A percentile compares a stretch with the other conserved stretches of the same genome.
Conservation (phyloP, 495 filamentous ascomycete species). For the Hyaloscypha hepaticicola region DNA sequence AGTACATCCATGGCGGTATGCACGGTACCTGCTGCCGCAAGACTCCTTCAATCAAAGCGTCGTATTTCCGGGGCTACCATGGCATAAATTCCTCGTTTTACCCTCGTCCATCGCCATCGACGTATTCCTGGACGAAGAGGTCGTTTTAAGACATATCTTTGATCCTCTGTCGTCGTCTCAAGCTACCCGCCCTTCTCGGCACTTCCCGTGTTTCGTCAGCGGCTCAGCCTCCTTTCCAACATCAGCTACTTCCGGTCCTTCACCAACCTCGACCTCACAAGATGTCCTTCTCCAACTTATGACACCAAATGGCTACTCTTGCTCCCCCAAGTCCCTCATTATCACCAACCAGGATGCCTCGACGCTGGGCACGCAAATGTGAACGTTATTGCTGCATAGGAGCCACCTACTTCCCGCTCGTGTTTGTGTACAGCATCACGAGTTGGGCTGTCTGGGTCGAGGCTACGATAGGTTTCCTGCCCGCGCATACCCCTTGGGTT, state of each 20-base stretch:
- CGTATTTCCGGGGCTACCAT: no score
- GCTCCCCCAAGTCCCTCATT: constrained; percentile 22
- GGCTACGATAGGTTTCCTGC: constrained; percentile 65
- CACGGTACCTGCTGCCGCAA: no score
- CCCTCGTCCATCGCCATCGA: not conserved
- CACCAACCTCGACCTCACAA: not conserved
- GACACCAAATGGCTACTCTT: constrained; percentile 27
- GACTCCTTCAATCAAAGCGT: no score
- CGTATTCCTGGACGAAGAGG: not conserved
- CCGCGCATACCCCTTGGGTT: constrained; percentile 59
- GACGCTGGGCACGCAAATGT: constrained; percentile 67
- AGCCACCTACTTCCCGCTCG: constrained; percentile 81
- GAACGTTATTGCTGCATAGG: constrained; percentile 82
- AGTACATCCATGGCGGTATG: no score
- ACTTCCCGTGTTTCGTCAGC: constrained; percentile 15
- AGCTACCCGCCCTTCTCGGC: not conserved
- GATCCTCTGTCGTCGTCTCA: not conserved
- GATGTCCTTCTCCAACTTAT: constrained; percentile 8
- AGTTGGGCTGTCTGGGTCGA: constrained; percentile 91
- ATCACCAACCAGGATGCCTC: constrained; percentile 33
- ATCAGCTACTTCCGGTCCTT: not conserved
- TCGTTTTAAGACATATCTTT: not conserved
- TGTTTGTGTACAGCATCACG: constrained; percentile 84
- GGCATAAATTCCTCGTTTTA: no score
- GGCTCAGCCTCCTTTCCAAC: constrained; percentile 1